These are phyloP conservation scores for Salvia splendens DNA, from an alignment of 257 asterid species.

Conservation along the genomic window DNA sequence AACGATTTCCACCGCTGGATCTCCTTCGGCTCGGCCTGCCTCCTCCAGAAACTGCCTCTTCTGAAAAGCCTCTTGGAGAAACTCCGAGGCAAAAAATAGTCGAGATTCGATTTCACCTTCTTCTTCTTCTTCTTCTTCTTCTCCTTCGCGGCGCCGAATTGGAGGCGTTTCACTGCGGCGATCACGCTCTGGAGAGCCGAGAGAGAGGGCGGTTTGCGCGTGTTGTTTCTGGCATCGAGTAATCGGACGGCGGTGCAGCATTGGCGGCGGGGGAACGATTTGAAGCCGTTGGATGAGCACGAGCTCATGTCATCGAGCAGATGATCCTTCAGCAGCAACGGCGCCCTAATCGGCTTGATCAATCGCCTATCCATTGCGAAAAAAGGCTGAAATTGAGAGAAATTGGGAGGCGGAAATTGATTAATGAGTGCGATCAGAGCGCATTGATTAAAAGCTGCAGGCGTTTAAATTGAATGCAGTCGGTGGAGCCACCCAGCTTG, in stretches of 20 bases:
- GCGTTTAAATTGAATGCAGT: constrained; percentile 3
- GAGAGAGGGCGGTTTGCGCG: constrained; percentile 25
- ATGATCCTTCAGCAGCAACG: constrained; percentile 47
- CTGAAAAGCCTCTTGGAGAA: constrained; percentile 51
- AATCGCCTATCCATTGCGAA: constrained; percentile 37
- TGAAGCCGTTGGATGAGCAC: constrained; percentile 62
- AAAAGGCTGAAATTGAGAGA: not conserved
- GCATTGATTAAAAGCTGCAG: constrained; percentile 34
- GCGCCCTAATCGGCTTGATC: constrained; percentile 32
- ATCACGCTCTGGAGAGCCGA: constrained; percentile 61
- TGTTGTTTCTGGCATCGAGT: constrained; percentile 30
- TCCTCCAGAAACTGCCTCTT: constrained; percentile 57
- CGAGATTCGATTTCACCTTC: not conserved
- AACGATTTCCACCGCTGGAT: constrained; percentile 53
- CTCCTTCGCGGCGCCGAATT: constrained; percentile 35
- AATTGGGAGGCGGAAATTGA: constrained; percentile 10
- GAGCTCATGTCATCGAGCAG: constrained; percentile 55
- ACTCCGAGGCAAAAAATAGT: constrained; percentile 46
- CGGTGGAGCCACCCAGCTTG: constrained; percentile 35
- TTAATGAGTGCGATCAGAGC: constrained; percentile 12
- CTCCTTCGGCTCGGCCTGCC: constrained; percentile 47
- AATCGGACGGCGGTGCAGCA: constrained; percentile 53
- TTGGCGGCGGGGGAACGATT: constrained; percentile 49
- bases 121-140: constrained; percentile 31
- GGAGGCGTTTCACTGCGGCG: constrained; percentile 63